Evolutionary conservation across 768 basidiomycete genomes (phyloP).

Genomic region (Rhodotorula graminis): DNA sequence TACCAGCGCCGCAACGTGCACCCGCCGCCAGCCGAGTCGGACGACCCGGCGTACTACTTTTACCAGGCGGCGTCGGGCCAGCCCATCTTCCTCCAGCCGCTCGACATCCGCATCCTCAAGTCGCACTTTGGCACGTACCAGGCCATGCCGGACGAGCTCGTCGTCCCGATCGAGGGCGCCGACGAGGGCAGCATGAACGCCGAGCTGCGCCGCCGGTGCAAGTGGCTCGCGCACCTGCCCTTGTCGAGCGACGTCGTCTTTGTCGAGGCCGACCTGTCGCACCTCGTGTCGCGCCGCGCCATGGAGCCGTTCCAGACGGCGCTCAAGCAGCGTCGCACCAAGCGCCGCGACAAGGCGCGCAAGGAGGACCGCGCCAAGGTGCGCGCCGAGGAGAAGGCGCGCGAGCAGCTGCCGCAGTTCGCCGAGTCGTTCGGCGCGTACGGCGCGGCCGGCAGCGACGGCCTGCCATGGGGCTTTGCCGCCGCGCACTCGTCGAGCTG

Average conservation of each 20-base stretch:
- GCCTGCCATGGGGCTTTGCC: not conserved
- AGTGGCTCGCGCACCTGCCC: constrained; percentile 88
- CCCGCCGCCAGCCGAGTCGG: constrained; percentile 67
- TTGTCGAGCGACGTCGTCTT: constrained; percentile 90
- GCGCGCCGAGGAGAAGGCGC: constrained; percentile 70
- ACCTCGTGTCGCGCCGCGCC: constrained; percentile 63
- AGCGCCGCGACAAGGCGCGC: constrained; percentile 72
- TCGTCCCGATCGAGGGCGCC: constrained; percentile 65
- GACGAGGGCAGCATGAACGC: constrained; percentile 62
- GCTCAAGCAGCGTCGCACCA: constrained; percentile 65
- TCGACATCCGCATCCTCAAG: constrained; percentile 88
- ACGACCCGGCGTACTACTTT: constrained; percentile 71
- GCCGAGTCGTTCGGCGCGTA: constrained; percentile 21
- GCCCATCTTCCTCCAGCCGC: constrained; percentile 86
- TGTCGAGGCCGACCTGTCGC: constrained; percentile 75
- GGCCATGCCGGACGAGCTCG: constrained; percentile 75
- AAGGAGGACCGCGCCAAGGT: constrained; percentile 79
- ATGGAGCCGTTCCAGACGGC: constrained; percentile 78
- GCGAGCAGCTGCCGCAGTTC: constrained; percentile 52
- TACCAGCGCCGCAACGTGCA: constrained; percentile 61
- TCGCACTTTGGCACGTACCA: constrained; percentile 75
- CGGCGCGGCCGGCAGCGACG: not conserved
- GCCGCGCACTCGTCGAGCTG: constrained; percentile 17
- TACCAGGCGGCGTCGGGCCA: constrained; percentile 91
- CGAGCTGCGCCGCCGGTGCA: constrained; percentile 87